Evolutionary conservation across 495 filamentous ascomycete genomes (phyloP).

Genomic region (Chaetomium tenue): DNA sequence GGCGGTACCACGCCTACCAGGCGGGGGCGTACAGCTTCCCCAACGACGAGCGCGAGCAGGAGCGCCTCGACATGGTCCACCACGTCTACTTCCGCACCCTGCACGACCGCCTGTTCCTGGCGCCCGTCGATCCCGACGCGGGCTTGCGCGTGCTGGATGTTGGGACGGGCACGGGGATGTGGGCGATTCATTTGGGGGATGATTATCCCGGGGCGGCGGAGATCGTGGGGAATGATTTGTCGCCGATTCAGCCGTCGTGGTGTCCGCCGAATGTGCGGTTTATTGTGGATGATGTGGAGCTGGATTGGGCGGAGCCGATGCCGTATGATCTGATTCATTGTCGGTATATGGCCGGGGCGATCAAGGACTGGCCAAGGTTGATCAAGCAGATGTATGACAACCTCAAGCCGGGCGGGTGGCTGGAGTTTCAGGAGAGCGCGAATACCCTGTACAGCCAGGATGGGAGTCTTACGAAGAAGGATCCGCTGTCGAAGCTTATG

Average conservation of each 20-base stretch:
- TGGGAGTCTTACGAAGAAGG: conserved; percentile 36
- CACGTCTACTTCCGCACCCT: conserved; percentile 46
- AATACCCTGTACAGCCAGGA: conserved; percentile 40
- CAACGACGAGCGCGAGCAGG: conserved; percentile 60
- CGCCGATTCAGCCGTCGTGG: conserved; percentile 53
- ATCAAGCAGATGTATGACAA: conserved; percentile 47
- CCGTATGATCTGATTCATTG: conserved; percentile 56
- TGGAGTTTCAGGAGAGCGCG: conserved; percentile 51
- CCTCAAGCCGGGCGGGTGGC: conserved; percentile 50
- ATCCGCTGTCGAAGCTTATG: conserved; percentile 41
- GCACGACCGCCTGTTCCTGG: conserved; percentile 42
- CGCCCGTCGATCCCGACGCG: conserved; percentile 30
- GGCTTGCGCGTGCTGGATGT: conserved; percentile 29
- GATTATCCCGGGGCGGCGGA: conserved; percentile 25
- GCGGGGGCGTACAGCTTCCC: conserved; percentile 55
- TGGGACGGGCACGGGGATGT: conserved; percentile 30
- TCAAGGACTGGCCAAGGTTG: conserved; percentile 50
- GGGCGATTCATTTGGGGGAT: conserved; percentile 34
- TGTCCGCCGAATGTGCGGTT: conserved; percentile 56
- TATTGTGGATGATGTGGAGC: conserved; percentile 55
- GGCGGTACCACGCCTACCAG: conserved; percentile 52
- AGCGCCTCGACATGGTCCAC: conserved; percentile 67
- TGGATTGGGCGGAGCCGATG: conserved; percentile 51
- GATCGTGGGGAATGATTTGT: conserved; percentile 52
- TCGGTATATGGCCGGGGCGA: conserved; percentile 50